phyloP scores from a whole-genome alignment of 805 yeast genomes.

The Candida awuae region DNA sequence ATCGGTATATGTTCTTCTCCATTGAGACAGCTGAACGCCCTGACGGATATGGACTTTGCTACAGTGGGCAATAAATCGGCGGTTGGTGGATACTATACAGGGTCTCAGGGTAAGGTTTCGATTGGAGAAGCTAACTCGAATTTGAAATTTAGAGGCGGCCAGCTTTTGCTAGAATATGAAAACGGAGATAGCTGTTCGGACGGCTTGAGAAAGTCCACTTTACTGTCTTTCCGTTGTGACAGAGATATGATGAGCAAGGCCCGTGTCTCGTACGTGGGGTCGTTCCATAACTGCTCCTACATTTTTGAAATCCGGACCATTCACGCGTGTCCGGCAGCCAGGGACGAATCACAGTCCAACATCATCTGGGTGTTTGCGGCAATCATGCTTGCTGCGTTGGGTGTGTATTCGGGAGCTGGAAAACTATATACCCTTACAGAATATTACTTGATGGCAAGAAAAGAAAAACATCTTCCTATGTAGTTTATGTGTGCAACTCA shows the following conservation, averaged over 20 bases:
- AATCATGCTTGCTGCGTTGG: slow-evolving; percentile 36
- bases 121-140: slow-evolving; percentile 54
- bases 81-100: slow-evolving; percentile 53
- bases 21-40: slow-evolving; percentile 21
- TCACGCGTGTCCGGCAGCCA: slow-evolving; percentile 79
- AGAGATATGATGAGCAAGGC: slow-evolving; percentile 62
- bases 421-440: slow-evolving; percentile 30
- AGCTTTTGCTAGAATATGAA: slow-evolving; percentile 59
- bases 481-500: not conserved
- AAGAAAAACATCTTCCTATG: not conserved
- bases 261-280: slow-evolving; percentile 60
- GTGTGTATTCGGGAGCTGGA: slow-evolving; percentile 38
- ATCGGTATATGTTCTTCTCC: slow-evolving; percentile 64
- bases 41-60: slow-evolving; percentile 26
- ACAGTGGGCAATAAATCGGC: slow-evolving; percentile 33
- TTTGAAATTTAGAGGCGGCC: slow-evolving; percentile 66
- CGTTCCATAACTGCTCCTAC: slow-evolving; percentile 68
- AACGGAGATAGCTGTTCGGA: slow-evolving; percentile 55
- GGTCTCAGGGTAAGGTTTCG: slow-evolving; percentile 35
- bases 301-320: slow-evolving; percentile 78
- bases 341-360: slow-evolving; percentile 47
- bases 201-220: slow-evolving; percentile 48
- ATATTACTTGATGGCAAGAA: slow-evolving; percentile 4
- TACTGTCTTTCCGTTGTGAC: slow-evolving; percentile 72
- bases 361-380: slow-evolving; percentile 56